Evolutionary conservation across 306 rosid species (phyloP), one percentile per base, ranked within the genome.

Genomic region (Potentilla sterilis): DNA sequence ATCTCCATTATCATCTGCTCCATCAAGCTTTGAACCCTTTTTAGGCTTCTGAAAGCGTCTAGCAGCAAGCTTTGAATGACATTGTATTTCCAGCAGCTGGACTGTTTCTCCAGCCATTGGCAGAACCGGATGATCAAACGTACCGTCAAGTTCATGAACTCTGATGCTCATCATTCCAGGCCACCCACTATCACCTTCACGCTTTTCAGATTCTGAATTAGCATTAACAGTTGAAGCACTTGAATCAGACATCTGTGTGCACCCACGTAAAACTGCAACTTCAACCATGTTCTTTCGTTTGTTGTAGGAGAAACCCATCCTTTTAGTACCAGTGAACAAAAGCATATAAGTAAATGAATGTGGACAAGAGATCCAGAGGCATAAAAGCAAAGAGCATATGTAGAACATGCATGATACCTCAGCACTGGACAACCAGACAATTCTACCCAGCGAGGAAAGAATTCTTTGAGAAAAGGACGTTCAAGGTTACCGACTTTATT

Each of bases 101-200:
- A 95, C 89, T 52, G 91, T 80, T 66, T 92, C 99, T 65, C 97
- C 99, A 69, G 96, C 91, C 93, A 95, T 87, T 40, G 99, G 96
- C 76, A 95, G 91, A 86, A 92, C 90, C 47, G 97, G 99, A 89
- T 95, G 99, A 82, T 95, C 99, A 88, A 87, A 95, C 79, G 88
- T 88, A 55, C 99, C 99, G 79, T 95, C 99, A 82, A 90, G 93
- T 83, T 95, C 99, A 88, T 89, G 88, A 73, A 86, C 93, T 79
- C 99, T 86, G 82, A 95, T 95, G 75, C 97, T 95, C 99, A 95
- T 95, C 93, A 95, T 92, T 80, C 99, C 97, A 75, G 99, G 99
- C 96, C 97, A 92, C 69, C 97, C 99, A 85, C 80, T 70, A 69
- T 95, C 97, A 77, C 85, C 81, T 34, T 94, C 97, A 80, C 89